Evolutionary conservation across 2,329 filamentous ascomycete genomes (phyloP).

Genomic region (Zasmidium angulare): DNA sequence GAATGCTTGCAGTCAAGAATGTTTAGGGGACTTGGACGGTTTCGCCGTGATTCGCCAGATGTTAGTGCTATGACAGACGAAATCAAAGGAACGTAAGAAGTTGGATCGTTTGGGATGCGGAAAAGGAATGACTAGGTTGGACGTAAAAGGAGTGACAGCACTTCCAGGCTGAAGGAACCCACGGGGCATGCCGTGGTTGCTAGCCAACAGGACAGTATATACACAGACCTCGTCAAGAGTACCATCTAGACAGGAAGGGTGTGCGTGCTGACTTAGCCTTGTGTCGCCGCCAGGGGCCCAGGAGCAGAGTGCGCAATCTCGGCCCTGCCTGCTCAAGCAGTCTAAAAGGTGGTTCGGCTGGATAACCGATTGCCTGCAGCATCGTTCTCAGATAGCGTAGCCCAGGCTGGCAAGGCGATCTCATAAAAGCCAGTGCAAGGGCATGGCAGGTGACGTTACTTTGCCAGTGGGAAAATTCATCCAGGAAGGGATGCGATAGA

Average conservation of each 20-base stretch:
- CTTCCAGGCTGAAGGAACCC: constrained; percentile 15
- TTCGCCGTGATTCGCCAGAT: constrained; percentile 29
- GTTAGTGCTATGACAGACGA: constrained; percentile 22
- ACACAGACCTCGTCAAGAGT: constrained; percentile 12
- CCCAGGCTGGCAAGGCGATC: constrained; percentile 19
- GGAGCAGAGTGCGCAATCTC: constrained; percentile 32
- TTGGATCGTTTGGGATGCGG: constrained; percentile 31
- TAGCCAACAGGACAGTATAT: constrained; percentile 31
- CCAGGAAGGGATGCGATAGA: constrained; percentile 27
- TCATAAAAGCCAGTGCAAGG: constrained; percentile 34
- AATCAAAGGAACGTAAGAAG: constrained; percentile 43
- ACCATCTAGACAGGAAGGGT: constrained; percentile 25
- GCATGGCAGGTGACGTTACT: constrained; percentile 26
- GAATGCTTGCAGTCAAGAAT: constrained; percentile 42
- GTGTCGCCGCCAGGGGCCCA: constrained; percentile 30
- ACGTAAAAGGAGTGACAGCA: constrained; percentile 21
- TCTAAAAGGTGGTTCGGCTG: constrained; percentile 29
- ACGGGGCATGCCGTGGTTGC: constrained; percentile 16
- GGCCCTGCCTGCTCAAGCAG: constrained; percentile 28
- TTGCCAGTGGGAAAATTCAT: constrained; percentile 19
- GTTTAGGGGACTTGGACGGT: constrained; percentile 12
- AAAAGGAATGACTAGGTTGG: constrained; percentile 46
- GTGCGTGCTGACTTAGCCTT: constrained; percentile 33
- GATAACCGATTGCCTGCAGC: constrained; percentile 28
- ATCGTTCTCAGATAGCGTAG: constrained; percentile 17